phyloP scores from a whole-genome alignment of 805 yeast genomes.

The Jamesozyma lodderae region DNA sequence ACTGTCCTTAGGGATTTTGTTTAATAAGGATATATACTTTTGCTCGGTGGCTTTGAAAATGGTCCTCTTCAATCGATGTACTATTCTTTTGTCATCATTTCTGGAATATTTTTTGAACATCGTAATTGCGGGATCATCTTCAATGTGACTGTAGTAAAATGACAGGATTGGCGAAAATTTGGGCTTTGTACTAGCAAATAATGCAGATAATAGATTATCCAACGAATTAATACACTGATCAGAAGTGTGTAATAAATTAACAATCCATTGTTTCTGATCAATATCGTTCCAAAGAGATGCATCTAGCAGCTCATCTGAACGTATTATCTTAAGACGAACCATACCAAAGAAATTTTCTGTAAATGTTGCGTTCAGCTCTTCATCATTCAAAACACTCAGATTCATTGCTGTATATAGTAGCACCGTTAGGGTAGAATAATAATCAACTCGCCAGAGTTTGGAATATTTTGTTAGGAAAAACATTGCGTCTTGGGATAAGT shows the following conservation, averaged over 20 bases:
- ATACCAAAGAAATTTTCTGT: slow-evolving; percentile 31
- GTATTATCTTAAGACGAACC: slow-evolving; percentile 18
- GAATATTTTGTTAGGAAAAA: slow-evolving; percentile 39
- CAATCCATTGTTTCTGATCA: slow-evolving; percentile 45
- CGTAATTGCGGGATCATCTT: slow-evolving; percentile 35
- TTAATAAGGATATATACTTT: slow-evolving; percentile 36
- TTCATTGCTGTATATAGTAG: slow-evolving; percentile 44
- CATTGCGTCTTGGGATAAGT: slow-evolving; percentile 36
- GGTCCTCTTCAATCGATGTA: slow-evolving; percentile 29
- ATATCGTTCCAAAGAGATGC: slow-evolving; percentile 33
- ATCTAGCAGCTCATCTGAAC: slow-evolving; percentile 17
- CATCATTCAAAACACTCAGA: slow-evolving; percentile 27
- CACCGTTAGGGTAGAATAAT: slow-evolving; percentile 40
- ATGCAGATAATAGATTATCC: slow-evolving; percentile 33
- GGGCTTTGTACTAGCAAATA: slow-evolving; percentile 43
- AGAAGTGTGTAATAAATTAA: slow-evolving; percentile 38
- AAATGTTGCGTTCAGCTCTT: slow-evolving; percentile 25
- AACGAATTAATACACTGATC: slow-evolving; percentile 40
- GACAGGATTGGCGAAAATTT: slow-evolving; percentile 46
- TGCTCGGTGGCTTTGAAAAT: slow-evolving; percentile 36
- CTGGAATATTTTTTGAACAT: slow-evolving; percentile 10
- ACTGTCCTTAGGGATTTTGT: slow-evolving; percentile 50
- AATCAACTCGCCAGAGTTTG: slow-evolving; percentile 49
- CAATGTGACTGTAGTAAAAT: slow-evolving; percentile 43
- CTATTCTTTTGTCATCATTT: slow-evolving; percentile 32